Percentiles rank a stretch among this genome's conserved stretches.
These are phyloP conservation scores for Xylaria sp. DNA, from an alignment of 2,329 filamentous ascomycete genomes.

Conservation along the genomic window DNA sequence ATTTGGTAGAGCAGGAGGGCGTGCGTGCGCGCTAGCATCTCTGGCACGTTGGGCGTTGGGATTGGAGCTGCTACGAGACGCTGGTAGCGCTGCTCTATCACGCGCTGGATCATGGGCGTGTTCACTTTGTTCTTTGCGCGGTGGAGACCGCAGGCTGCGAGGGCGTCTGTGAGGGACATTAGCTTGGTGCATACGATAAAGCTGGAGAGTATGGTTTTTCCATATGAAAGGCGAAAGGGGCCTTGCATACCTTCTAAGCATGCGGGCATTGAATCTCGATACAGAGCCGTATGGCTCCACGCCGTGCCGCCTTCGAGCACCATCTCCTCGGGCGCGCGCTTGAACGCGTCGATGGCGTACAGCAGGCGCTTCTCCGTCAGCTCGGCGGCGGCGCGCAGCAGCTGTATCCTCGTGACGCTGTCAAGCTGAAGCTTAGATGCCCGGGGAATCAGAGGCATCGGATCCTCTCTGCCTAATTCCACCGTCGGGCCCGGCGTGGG, in stretches of 20 bases:
- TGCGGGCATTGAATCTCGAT: constrained; percentile 35
- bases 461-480: constrained; percentile 16
- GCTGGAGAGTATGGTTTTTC: not conserved
- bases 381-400: constrained; percentile 27
- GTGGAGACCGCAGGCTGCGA: constrained; percentile 35
- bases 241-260: constrained; percentile 35
- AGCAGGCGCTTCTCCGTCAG: constrained; percentile 33
- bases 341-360: constrained; percentile 33
- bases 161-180: constrained; percentile 27
- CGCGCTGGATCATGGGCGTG: constrained; percentile 34
- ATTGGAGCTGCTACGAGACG: constrained; percentile 24
- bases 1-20: constrained; percentile 39
- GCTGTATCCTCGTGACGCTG: constrained; percentile 17
- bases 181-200: not conserved
- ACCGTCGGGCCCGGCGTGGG: constrained; percentile 7
- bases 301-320: constrained; percentile 31
- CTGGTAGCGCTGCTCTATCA: constrained; percentile 34
- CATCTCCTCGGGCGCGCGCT: constrained; percentile 32
- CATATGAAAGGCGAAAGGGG: not conserved
- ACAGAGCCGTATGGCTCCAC: constrained; percentile 38
- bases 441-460: constrained; percentile 27
- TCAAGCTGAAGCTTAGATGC: constrained; percentile 1
- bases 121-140: constrained; percentile 34
- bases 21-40: constrained; percentile 35
- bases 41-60: constrained; percentile 13